Percentiles rank a stretch among this genome's conserved stretches.
These are phyloP conservation scores for Penicillium roqueforti DNA, from an alignment of 495 filamentous ascomycete species.

Conservation along the genomic window DNA sequence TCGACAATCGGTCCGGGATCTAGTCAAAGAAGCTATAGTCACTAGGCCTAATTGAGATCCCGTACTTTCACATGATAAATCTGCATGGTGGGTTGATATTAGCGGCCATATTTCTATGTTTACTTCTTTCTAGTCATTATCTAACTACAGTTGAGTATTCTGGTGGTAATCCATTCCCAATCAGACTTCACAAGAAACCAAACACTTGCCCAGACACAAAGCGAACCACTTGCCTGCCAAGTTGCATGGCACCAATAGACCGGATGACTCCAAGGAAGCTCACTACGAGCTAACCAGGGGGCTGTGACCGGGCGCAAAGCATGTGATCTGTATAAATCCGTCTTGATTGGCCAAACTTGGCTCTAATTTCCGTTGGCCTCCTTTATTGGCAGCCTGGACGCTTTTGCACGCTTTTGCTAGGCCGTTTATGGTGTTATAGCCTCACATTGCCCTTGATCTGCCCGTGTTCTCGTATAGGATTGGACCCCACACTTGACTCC, in stretches of 20 bases:
- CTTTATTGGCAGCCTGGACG: too few species aligned
- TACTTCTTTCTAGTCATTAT: neutral
- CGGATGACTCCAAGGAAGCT: neutral
- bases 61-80: neutral
- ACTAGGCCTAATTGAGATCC: neutral
- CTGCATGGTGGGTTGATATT: neutral
- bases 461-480: neutral
- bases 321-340: neutral
- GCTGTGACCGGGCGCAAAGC: neutral
- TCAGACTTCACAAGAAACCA: neutral
- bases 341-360: neutral
- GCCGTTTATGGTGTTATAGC: neutral
- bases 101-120: neutral
- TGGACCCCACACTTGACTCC: neutral
- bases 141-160: neutral
- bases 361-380: neutral
- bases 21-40: neutral
- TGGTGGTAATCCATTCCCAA: too few species aligned
- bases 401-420: neutral
- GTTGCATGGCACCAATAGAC: neutral
- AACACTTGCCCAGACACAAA: neutral
- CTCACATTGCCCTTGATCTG: neutral
- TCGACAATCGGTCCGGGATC: neutral
- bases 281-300: neutral
- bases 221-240: neutral